These are phyloP conservation scores for Macrolepiota fuliginosa DNA, from an alignment of 768 basidiomycete species.

Conservation along the genomic window DNA sequence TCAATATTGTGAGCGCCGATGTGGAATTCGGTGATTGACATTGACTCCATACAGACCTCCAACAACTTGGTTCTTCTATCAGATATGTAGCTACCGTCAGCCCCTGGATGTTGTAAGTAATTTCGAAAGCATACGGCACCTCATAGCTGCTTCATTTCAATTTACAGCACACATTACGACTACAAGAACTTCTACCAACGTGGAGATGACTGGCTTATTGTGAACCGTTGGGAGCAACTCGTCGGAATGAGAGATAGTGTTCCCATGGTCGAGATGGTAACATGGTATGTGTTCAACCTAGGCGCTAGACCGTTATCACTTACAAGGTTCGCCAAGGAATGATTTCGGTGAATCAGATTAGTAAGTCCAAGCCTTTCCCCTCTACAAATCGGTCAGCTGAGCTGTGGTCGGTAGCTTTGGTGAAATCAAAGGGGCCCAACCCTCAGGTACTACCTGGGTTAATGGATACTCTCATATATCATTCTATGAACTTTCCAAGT, in stretches of 20 bases:
- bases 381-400: background rate
- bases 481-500: slow-evolving; percentile 62
- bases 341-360: slow-evolving; percentile 80
- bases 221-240: slow-evolving; percentile 69
- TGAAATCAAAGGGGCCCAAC: slow-evolving; percentile 51
- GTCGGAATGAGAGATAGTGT: slow-evolving; percentile 52
- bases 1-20: slow-evolving; percentile 38
- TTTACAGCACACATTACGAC: slow-evolving; percentile 44
- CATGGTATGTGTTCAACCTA: slow-evolving; percentile 42
- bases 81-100: slow-evolving; percentile 46
- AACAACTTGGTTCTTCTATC: slow-evolving; percentile 32
- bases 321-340: slow-evolving; percentile 40
- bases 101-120: slow-evolving; percentile 44
- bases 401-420: slow-evolving; percentile 38
- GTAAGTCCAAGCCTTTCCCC: slow-evolving; percentile 23
- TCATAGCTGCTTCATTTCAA: slow-evolving; percentile 16
- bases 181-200: slow-evolving; percentile 68
- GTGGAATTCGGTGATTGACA: background rate
- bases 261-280: slow-evolving; percentile 64
- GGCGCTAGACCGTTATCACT: background rate
- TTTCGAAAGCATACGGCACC: background rate
- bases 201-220: slow-evolving; percentile 66
- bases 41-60: slow-evolving; percentile 31
- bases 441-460: slow-evolving; percentile 42
- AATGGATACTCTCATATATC: slow-evolving; percentile 44